Evolutionary conservation across 345 rosid genomes (phyloP).

Genomic region (Citrus cavaleriei): DNA sequence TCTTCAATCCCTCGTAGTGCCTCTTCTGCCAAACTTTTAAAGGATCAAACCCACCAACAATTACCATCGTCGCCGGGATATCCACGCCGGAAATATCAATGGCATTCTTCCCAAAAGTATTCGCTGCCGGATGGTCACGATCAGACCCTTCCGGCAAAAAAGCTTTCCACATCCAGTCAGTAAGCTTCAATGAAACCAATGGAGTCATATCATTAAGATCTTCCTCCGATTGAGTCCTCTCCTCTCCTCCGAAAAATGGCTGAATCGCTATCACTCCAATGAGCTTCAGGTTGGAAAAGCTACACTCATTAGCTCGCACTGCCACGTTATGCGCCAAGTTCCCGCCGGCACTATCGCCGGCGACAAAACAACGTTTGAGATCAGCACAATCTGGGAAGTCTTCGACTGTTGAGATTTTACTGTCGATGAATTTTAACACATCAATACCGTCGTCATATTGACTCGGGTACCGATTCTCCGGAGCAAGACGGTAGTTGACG

Average conservation of each 20-base stretch:
- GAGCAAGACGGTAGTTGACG: constrained; percentile 11
- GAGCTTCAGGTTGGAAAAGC: not conserved
- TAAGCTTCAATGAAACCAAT: not conserved
- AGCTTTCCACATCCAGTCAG: constrained; percentile 15
- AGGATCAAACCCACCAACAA: constrained; percentile 22
- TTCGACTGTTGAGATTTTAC: not conserved
- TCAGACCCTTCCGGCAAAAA: constrained; percentile 17
- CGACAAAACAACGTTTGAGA: constrained; percentile 10
- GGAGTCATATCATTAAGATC: not conserved
- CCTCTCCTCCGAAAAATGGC: constrained; percentile 27
- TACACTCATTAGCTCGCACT: not conserved
- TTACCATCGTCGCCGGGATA: constrained; percentile 1
- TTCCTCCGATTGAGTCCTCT: constrained; percentile 19
- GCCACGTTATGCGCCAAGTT: constrained; percentile 29
- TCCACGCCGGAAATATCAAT: constrained; percentile 7
- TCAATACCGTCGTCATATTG: constrained; percentile 18
- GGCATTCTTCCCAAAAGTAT: not conserved
- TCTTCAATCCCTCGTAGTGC: constrained; percentile 24
- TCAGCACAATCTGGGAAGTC: not conserved
- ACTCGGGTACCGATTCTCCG: constrained; percentile 24
- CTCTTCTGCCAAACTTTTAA: constrained; percentile 27
- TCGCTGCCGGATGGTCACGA: constrained; percentile 3
- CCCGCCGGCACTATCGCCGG: constrained; percentile 31
- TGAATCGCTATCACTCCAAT: constrained; percentile 23
- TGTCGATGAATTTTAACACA: not conserved